A percentile compares a stretch with the other conserved stretches of the same genome.
Evolutionary conservation across 2,329 filamentous ascomycete genomes (phyloP).

Genomic region (Exophiala aquamarina): DNA sequence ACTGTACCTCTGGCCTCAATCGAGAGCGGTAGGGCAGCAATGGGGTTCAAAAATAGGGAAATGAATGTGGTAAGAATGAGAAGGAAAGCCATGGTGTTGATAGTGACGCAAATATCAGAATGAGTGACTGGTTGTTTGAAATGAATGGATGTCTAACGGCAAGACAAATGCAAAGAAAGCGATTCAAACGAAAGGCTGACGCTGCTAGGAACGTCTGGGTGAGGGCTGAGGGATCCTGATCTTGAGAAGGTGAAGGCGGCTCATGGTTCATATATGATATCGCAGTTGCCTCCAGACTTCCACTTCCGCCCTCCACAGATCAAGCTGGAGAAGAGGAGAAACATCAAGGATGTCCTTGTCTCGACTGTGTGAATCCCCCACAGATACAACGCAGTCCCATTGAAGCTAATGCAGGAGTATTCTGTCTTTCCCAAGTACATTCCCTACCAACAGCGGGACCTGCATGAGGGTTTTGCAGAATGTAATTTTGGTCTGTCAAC

Average conservation of each 20-base stretch:
- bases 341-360: no score
- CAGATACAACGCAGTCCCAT: background rate
- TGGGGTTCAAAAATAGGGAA: background rate
- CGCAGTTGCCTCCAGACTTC: no score
- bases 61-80: background rate
- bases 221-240: no score
- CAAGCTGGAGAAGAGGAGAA: no score
- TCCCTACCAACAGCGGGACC: background rate
- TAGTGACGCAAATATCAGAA: background rate
- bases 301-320: no score
- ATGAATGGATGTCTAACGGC: conserved; percentile 1
- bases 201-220: no score
- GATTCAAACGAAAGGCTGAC: background rate
- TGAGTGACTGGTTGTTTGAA: background rate
- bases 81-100: background rate
- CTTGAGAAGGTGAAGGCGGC: no score
- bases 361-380: conserved; percentile 4
- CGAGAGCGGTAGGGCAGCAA: background rate
- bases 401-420: conserved; percentile 9
- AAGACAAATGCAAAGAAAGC: background rate
- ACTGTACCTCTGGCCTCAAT: background rate
- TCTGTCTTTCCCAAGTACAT: background rate
- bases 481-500: conserved; percentile 10
- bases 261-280: no score
- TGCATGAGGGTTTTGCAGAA: background rate